phyloP scores from a whole-genome alignment of 1,139 yeast genomes.

The Geotrichum australiense region DNA sequence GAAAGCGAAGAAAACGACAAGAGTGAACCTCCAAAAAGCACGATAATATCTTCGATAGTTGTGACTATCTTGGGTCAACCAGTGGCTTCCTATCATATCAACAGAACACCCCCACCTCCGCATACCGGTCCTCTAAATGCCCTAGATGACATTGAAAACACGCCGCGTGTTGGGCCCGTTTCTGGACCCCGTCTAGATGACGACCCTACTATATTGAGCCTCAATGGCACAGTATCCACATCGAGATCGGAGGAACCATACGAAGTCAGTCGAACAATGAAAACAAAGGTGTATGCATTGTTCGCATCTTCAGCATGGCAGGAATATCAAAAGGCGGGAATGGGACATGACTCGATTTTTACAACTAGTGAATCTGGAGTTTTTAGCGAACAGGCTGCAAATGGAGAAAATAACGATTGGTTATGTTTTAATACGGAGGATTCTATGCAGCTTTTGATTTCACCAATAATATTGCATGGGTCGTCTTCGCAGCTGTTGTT shows the following conservation, averaged over 20 bases:
- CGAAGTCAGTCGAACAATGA: conserved; percentile 26
- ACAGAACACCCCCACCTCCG: conserved; percentile 24
- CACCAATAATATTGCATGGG: conserved; percentile 20
- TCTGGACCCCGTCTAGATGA: conserved; percentile 18
- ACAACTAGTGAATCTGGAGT: not conserved
- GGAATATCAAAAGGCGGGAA: conserved; percentile 23
- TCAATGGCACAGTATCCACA: not conserved
- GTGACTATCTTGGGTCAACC: conserved; percentile 26
- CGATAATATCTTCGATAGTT: conserved; percentile 28
- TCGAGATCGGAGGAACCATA: conserved; percentile 20
- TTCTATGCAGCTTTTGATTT: conserved; percentile 24
- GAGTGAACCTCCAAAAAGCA: conserved; percentile 1
- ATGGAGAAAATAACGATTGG: conserved; percentile 25
- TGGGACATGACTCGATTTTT: conserved; percentile 8
- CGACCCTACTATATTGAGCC: conserved; percentile 2
- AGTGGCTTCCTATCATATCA: conserved; percentile 26
- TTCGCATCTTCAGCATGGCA: conserved; percentile 29
- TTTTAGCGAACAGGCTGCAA: not conserved
- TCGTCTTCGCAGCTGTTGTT: conserved; percentile 23
- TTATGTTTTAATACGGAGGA: conserved; percentile 26
- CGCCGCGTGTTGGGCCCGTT: conserved; percentile 4
- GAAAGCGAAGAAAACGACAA: conserved; percentile 21
- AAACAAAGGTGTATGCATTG: conserved; percentile 28
- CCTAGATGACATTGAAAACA: conserved; percentile 7
- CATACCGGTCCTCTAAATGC: conserved; percentile 7